Base-by-base conservation (phyloP, 805 yeast genomes). In the Ogataea minuta region DNA sequence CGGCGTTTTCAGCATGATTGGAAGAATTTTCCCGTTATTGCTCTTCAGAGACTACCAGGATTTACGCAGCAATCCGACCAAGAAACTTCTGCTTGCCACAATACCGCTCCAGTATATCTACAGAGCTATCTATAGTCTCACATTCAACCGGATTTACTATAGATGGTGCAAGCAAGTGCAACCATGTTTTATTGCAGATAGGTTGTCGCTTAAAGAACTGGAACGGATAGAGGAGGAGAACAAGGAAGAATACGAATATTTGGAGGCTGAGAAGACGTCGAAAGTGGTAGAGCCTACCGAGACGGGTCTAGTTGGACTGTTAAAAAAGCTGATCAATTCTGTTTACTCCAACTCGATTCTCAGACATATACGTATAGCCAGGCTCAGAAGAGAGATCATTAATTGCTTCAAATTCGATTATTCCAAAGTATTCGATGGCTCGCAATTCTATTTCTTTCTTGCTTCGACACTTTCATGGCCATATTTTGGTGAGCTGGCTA, bases 401-500 rank as follows among this genome's bases (percentile, higher is more conserved):
- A 44, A 45, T 16, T 56, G 63, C 23, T 43, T 60, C 27, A 44
- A 37, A 16, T 46, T 39, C 14, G 68, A 67, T 38, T 67, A 57
- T 26, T 46, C 63, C 8, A 23, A 20, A 5, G 53, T 56, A 3
- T 57, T 65, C 34, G 46, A 46, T 11, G 39, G 42, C 6, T 45
- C 58, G 1, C 43, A 43, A 11, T 29, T 44, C 23, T 47, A 34
- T 19, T 25, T 54, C 15, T 49, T 44, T 16, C 9, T 58, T 0
- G 45, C 56, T 8, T 49, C 66, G 3, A 61, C 68, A 2, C 17
- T 57, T 2, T 17, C 52, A 3, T 64, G 68, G 71, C 70, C 71
- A 3, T 31, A 42, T 14, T 25, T 52, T 1, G 70, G 70, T 3
- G 49, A 49, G 30, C 27, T 50, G 1, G 25, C 57, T 12, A 57